phyloP scores from a whole-genome alignment of 1,284 basidiomycete species.

The Cutaneotrichosporon sp. region DNA sequence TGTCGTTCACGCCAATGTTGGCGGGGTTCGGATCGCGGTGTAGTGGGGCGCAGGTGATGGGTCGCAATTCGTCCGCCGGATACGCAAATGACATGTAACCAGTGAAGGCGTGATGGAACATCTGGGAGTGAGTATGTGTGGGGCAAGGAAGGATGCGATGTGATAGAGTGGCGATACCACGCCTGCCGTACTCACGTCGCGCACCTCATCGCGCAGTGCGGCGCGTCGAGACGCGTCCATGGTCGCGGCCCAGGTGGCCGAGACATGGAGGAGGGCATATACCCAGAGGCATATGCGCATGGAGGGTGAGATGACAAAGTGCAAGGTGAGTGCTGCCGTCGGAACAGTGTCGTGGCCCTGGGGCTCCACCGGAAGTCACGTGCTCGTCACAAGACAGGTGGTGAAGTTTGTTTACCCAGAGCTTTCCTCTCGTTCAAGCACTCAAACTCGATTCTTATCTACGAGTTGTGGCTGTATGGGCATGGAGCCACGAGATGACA shows the following conservation, averaged over 20 bases:
- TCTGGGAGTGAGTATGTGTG: conserved; percentile 24
- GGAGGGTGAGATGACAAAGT: not conserved
- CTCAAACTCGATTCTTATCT: no score
- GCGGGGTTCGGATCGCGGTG: conserved; percentile 34
- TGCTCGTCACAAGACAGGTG: not conserved
- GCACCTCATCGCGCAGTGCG: conserved; percentile 21
- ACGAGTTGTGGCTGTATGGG: no score
- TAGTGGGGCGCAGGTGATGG: conserved; percentile 70
- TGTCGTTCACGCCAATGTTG: conserved; percentile 62
- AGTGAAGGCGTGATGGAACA: conserved; percentile 50
- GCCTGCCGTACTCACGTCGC: conserved; percentile 14
- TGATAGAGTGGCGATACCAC: not conserved
- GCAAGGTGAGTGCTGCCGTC: not conserved
- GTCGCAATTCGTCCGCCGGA: conserved; percentile 66
- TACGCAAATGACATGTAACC: conserved; percentile 52
- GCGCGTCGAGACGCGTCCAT: conserved; percentile 14
- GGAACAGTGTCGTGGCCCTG: not conserved
- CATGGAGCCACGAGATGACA: not conserved
- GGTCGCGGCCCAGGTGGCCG: conserved; percentile 8
- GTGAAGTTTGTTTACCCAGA: not conserved
- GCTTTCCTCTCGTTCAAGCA: not conserved
- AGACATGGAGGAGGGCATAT: conserved; percentile 7
- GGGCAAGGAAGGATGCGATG: not conserved
- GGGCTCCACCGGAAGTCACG: not conserved
- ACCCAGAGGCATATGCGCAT: conserved; percentile 15